Base-by-base conservation (phyloP, 805 yeast genomes). In the Ogataea thermomethanolica region DNA sequence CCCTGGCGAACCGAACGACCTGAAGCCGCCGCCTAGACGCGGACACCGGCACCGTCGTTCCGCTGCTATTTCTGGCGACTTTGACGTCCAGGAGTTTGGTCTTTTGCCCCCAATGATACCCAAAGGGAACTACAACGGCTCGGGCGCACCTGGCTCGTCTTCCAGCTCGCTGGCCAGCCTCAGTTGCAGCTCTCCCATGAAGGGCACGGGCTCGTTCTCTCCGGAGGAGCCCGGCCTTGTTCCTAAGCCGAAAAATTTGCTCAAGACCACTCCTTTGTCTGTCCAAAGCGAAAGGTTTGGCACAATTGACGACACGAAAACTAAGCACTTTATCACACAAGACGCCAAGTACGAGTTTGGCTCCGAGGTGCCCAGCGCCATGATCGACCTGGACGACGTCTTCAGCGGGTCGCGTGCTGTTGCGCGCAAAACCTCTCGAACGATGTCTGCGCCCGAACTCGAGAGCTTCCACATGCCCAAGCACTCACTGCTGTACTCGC, bases 51-150 rank as follows among this genome's bases (percentile, higher is more conserved):
- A 88, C 55, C 76, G 86, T 54, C 67, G 96, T 37, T 87, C 95
- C 0, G 89, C 91, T 15, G 95, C 95, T 0, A 81, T 88, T 6
- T 84, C 93, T 7, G 93, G 93, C 4, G 95, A 88, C 58, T 84
- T 86, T 56, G 93, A 84, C 51, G 37, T 60, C 25, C 54, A 46
- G 39, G 61, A 54, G 27, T 37, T 53, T 39, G 47, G 51, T 4
- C 32, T 56, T 6, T 35, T 56, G 9, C 53, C 29, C 6, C 35
- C 36, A 5, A 28, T 25, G 7, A 12, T 44, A 14, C 48, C 59
- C 14, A 43, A 52, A 17, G 20, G 20, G 20, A 17, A 17, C 20
- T 17, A 17, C 20, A 17, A 5, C 20, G 20, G 20, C 20, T 17
- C 20, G 40, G 48, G 58, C 5, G 52, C 51, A n/a, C 58, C 62